Conservation (phyloP, 2,329 filamentous ascomycete species). For the Ophiostoma quercus region DNA sequence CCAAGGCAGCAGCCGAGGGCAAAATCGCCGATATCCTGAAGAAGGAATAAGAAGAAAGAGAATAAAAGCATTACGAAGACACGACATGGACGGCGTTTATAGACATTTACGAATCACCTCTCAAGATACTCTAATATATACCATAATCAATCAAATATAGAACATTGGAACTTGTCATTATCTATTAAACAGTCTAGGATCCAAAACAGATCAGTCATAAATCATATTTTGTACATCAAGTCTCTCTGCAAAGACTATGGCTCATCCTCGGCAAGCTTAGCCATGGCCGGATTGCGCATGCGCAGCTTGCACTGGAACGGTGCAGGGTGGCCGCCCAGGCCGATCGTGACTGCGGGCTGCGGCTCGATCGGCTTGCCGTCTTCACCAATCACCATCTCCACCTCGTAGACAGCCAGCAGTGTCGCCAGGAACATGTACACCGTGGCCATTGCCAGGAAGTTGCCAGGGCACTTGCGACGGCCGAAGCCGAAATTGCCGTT, state of each 20-base stretch:
- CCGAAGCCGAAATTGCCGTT: slow-evolving; percentile 50
- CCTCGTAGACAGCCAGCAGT: slow-evolving; percentile 34
- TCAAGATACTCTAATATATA: background rate
- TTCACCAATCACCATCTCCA: slow-evolving; percentile 26
- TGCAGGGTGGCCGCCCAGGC: slow-evolving; percentile 29
- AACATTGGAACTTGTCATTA: background rate
- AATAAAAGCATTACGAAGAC: background rate
- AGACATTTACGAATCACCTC: slow-evolving; percentile 1
- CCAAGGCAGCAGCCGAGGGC: background rate
- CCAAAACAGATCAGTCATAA: background rate
- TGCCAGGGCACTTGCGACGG: slow-evolving; percentile 46
- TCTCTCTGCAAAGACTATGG: background rate
- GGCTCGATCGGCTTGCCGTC: slow-evolving; percentile 27
- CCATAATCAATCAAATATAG: background rate
- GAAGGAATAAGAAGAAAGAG: background rate
- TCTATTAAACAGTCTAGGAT: background rate
- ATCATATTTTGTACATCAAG: background rate
- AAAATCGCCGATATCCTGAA: background rate
- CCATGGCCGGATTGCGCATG: slow-evolving; percentile 21
- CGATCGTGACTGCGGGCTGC: slow-evolving; percentile 27
- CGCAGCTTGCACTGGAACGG: slow-evolving; percentile 27
- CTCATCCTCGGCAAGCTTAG: slow-evolving; percentile 15
- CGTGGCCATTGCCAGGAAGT: slow-evolving; percentile 44
- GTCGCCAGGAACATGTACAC: slow-evolving; percentile 41
- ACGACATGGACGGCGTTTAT: slow-evolving; percentile 3